Conservation (phyloP, 2,329 filamentous ascomycete genomes). For the Aschersonia sp. region DNA sequence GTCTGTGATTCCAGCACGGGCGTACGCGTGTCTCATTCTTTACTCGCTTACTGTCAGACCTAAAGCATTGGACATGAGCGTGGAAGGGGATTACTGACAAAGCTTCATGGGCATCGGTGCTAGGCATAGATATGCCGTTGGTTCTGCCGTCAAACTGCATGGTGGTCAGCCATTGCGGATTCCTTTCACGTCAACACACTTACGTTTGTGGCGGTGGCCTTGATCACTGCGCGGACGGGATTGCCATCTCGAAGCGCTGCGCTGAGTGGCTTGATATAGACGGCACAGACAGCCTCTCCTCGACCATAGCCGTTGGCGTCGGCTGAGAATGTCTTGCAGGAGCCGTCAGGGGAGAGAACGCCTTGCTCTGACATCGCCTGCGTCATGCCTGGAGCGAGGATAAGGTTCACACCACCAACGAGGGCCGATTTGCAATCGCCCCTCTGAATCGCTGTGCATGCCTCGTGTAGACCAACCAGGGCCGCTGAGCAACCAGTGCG, state of each 20-base stretch:
- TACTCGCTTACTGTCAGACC: too few species aligned
- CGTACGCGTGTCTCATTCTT: too few species aligned
- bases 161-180: too few species aligned
- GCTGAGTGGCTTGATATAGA: constrained; percentile 17
- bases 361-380: constrained; percentile 8
- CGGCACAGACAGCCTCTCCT: constrained; percentile 15
- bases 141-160: constrained; percentile 6
- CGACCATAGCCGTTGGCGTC: constrained; percentile 19
- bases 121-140: neutral
- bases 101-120: neutral
- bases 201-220: constrained; percentile 7
- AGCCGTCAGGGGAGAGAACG: constrained; percentile 8
- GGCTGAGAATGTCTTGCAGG: constrained; percentile 18
- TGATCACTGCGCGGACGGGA: constrained; percentile 11
- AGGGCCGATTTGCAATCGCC: constrained; percentile 8
- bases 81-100: neutral
- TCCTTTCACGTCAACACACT: too few species aligned
- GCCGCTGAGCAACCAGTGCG: constrained; percentile 10
- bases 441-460: constrained; percentile 13
- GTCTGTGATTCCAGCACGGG: too few species aligned
- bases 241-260: constrained; percentile 13
- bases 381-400: constrained; percentile 10
- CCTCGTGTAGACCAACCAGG: constrained; percentile 12
- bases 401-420: constrained; percentile 20
- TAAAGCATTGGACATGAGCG: too few species aligned